Conservation (phyloP, 306 rosid species). For the Coriaria nepalensis region DNA sequence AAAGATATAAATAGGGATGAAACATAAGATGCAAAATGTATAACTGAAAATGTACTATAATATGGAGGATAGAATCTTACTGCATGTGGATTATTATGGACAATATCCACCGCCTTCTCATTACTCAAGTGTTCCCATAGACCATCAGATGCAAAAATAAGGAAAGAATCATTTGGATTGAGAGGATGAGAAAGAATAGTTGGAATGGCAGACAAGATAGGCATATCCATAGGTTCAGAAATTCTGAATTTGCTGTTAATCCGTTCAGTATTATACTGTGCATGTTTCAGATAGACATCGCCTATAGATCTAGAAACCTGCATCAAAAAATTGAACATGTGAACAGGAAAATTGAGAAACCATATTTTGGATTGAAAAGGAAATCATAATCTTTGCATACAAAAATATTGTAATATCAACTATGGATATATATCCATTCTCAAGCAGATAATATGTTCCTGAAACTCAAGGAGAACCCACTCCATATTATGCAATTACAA, state of each 20-base stretch:
- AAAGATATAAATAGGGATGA: too few relatives aligned
- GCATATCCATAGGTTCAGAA: conserved; percentile 77
- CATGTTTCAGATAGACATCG: conserved; percentile 77
- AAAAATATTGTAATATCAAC: too few relatives aligned
- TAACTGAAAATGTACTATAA: background rate
- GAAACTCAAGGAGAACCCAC: too few relatives aligned
- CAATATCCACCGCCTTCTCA: conserved; percentile 85
- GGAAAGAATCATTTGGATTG: conserved; percentile 85
- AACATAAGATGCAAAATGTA: too few relatives aligned
- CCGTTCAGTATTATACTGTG: conserved; percentile 59
- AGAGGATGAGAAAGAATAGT: conserved; percentile 62
- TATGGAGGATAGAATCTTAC: conserved; percentile 27
- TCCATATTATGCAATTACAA: too few relatives aligned
- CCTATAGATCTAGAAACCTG: conserved; percentile 95
- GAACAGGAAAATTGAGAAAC: background rate
- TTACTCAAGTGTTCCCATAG: conserved; percentile 92
- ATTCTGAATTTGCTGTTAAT: conserved; percentile 62
- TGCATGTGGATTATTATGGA: conserved; percentile 54
- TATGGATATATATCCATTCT: too few relatives aligned
- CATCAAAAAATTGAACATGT: conserved; percentile 14
- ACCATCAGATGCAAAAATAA: conserved; percentile 96
- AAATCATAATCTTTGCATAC: background rate
- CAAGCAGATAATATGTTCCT: too few relatives aligned
- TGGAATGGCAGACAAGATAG: conserved; percentile 68
- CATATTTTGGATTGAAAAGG: background rate